Conservation (phyloP, 2,329 filamentous ascomycete species). For the Bipolaris oryzae region DNA sequence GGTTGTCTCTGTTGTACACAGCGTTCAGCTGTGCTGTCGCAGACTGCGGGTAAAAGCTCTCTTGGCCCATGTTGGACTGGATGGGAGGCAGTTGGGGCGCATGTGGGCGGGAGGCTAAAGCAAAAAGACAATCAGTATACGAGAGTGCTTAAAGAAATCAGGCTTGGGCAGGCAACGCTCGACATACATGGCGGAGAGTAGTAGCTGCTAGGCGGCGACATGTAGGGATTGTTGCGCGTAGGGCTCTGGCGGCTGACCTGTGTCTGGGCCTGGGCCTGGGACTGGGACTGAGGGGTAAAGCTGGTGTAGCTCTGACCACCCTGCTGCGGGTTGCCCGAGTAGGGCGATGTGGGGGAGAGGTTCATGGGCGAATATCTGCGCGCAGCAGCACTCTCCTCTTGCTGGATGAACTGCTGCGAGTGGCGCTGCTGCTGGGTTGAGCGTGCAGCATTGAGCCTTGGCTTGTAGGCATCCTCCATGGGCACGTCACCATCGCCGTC, state of each 20-base stretch:
- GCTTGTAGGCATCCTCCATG: slow-evolving; percentile 18
- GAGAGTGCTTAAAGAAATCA: slow-evolving; percentile 12
- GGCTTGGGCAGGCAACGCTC: slow-evolving; percentile 7
- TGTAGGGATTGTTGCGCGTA: slow-evolving; percentile 66
- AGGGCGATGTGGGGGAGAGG: slow-evolving; percentile 79
- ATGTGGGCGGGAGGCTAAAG: slow-evolving; percentile 55
- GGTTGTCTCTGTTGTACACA: slow-evolving; percentile 62
- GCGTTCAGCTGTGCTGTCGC: slow-evolving; percentile 74
- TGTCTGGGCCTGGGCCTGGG: slow-evolving; percentile 29
- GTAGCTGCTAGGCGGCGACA: slow-evolving; percentile 63
- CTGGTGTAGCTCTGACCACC: slow-evolving; percentile 49
- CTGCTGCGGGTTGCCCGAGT: slow-evolving; percentile 67
- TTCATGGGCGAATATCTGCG: slow-evolving; percentile 98
- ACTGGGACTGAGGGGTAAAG: slow-evolving; percentile 50
- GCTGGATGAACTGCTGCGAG: slow-evolving; percentile 72
- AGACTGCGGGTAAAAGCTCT: slow-evolving; percentile 74
- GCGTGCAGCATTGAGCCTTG: slow-evolving; percentile 38
- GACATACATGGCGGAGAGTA: slow-evolving; percentile 64
- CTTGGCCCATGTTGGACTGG: slow-evolving; percentile 69
- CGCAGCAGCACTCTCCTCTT: slow-evolving; percentile 80
- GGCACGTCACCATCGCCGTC: slow-evolving; percentile 46
- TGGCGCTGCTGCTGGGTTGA: slow-evolving; percentile 78
- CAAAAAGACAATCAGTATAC: slow-evolving; percentile 29
- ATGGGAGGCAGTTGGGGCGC: slow-evolving; percentile 77
- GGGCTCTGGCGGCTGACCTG: slow-evolving; percentile 76